Base-by-base conservation (phyloP, 257 asterid genomes). In the Anisodus acutangulus region DNA sequence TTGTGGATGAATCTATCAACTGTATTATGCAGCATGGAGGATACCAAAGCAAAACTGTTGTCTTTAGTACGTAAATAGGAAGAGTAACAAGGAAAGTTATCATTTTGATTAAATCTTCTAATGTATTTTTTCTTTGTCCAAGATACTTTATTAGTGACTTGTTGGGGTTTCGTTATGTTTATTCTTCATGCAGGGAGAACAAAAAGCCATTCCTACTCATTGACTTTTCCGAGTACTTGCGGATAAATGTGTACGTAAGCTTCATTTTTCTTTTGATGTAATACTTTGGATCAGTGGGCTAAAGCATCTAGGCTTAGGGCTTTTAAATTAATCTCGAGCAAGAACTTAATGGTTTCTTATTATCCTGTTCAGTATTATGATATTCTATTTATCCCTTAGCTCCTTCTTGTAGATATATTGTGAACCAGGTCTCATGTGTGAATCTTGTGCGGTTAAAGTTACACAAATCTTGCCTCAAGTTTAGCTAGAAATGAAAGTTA, bases 201-300 rank as follows among this genome's bases (percentile, higher is more conserved):
- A 88, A 87, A 66, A 94, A 94, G 90, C 98, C 98, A 45, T 92
- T 78, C 88, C 97, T 94, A 86, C 98, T 94, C 63, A 94, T 94
- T 87, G 98, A 94, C 90, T 92, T 94, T 87, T 92, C 97, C 22
- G 95, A 92, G 86, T 80, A 91, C 80, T 91, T 94, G 84, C 84
- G 94, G 88, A 85, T 94, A 86, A 94, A 92, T 79, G 98, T 94
- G 98, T 94, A 90, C 11, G 98, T 85, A 45, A 83, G 79, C 49
- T 72, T 84, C 67, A 39, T 37, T 79, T 11, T 69, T 26, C 16
- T 63, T 84, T 39, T 41, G 53, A 49, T 26, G 4, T 10, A n/a
- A 79, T 70, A 10, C 54, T n/a, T 66, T 3, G 55, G 39, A 31
- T 78, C 35, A 16, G 8, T 22, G 26, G 26, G 26, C 26, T 22